phyloP scores from a whole-genome alignment of 1,284 basidiomycete species.

The Athelia sp. region DNA sequence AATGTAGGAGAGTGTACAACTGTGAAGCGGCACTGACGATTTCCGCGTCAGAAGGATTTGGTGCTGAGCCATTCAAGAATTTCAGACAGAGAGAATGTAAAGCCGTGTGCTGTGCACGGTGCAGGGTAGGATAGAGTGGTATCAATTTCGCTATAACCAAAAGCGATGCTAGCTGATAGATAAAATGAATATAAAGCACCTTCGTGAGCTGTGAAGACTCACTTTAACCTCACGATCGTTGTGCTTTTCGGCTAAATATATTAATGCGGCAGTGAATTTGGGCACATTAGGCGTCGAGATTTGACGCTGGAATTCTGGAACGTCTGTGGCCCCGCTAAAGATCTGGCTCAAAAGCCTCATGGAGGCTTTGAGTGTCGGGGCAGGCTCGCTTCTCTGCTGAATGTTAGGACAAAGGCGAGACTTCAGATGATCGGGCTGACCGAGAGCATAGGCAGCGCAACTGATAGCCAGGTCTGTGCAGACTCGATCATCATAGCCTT shows the following conservation, averaged over 20 bases:
- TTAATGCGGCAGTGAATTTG: constrained; percentile 59
- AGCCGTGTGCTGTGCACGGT: constrained; percentile 45
- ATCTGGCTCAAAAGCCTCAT: constrained; percentile 57
- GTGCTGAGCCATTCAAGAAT: constrained; percentile 49
- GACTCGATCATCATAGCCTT: constrained; percentile 58
- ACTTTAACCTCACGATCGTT: constrained; percentile 51
- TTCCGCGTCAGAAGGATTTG: constrained; percentile 30
- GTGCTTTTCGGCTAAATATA: constrained; percentile 49
- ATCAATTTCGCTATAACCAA: constrained; percentile 52
- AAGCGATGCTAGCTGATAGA: constrained; percentile 44
- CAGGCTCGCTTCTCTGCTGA: constrained; percentile 62
- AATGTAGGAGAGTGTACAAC: constrained; percentile 57
- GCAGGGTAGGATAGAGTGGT: constrained; percentile 58
- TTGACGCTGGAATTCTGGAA: constrained; percentile 74
- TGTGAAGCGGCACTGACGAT: constrained; percentile 47
- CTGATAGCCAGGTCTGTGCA: constrained; percentile 65
- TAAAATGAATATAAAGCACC: constrained; percentile 2
- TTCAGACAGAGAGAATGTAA: constrained; percentile 49
- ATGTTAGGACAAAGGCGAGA: constrained; percentile 12
- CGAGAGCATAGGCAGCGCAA: constrained; percentile 58
- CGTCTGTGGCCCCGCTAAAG: constrained; percentile 50
- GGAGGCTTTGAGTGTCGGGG: constrained; percentile 51
- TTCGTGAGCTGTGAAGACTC: constrained; percentile 3
- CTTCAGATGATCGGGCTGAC: constrained; percentile 39
- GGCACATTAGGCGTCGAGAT: constrained; percentile 64